These are phyloP conservation scores for Pyronema omphalodes DNA, from an alignment of 495 filamentous ascomycete genomes.

Conservation along the genomic window DNA sequence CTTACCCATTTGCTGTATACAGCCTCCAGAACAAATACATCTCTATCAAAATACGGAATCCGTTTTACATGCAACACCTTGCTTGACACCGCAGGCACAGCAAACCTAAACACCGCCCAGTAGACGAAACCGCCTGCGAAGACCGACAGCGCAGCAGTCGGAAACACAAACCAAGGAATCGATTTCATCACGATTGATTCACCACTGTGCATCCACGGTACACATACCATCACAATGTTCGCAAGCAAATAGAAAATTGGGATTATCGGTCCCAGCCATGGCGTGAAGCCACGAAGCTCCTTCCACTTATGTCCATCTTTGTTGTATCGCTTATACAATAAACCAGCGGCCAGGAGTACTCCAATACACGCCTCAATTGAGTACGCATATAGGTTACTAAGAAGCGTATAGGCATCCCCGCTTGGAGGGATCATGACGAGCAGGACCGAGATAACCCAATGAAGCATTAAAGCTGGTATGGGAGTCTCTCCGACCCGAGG, in stretches of 20 bases:
- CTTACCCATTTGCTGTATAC: background rate
- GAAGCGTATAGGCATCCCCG: constrained; percentile 6
- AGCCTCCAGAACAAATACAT: background rate
- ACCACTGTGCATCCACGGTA: constrained; percentile 3
- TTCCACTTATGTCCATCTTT: constrained; percentile 5
- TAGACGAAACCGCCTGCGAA: constrained; percentile 11
- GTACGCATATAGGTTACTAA: constrained; percentile 14
- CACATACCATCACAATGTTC: constrained; percentile 9
- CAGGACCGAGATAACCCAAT: constrained; percentile 28
- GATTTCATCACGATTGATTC: background rate
- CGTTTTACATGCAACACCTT: background rate
- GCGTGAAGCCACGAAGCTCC: constrained; percentile 5
- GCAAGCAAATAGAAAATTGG: constrained; percentile 8
- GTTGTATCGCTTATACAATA: constrained; percentile 11
- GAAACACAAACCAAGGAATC: constrained; percentile 7
- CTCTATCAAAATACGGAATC: background rate
- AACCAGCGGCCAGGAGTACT: constrained; percentile 11
- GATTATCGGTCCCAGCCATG: constrained; percentile 9
- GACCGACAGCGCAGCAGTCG: constrained; percentile 4
- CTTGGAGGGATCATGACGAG: constrained; percentile 21
- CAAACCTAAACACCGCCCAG: constrained; percentile 11
- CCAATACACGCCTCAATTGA: constrained; percentile 13
- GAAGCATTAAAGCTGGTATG: constrained; percentile 28
- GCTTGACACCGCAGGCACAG: background rate
- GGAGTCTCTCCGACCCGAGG: constrained; percentile 26